A percentile compares a stretch with the other conserved stretches of the same genome.
Evolutionary conservation across 208 protist species (phyloP).

Genomic region (Jaenimonas drosophilae): DNA sequence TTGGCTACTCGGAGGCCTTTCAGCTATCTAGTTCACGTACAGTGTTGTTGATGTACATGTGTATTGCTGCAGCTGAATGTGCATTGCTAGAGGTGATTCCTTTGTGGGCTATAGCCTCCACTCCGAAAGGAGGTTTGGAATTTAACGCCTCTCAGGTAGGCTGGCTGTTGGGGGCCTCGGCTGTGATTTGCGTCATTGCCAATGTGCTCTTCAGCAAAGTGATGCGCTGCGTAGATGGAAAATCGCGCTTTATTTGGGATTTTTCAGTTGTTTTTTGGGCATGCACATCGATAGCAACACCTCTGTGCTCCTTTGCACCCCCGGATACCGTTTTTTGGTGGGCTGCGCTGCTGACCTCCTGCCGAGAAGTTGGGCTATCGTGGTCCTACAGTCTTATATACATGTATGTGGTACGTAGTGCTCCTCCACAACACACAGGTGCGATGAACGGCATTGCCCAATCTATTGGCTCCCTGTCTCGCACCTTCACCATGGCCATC

Average conservation of each 20-base stretch:
- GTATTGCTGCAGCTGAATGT: constrained; percentile 12
- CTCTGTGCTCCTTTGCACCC: too few species aligned
- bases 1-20: constrained; percentile 51
- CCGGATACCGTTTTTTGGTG: constrained; percentile 3
- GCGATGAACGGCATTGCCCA: constrained; percentile 20
- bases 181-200: constrained; percentile 12
- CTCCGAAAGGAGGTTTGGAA: constrained; percentile 13
- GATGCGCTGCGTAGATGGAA: neutral
- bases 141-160: constrained; percentile 11
- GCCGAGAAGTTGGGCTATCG: constrained; percentile 8
- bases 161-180: constrained; percentile 6
- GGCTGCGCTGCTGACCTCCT: constrained; percentile 6
- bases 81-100: constrained; percentile 17
- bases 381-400: constrained; percentile 17
- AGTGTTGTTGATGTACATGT: constrained; percentile 26
- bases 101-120: constrained; percentile 20
- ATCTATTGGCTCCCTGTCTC: constrained; percentile 12
- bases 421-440: constrained; percentile 10
- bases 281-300: neutral
- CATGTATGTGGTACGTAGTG: constrained; percentile 10
- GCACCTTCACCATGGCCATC: constrained; percentile 11
- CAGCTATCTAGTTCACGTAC: too few species aligned
- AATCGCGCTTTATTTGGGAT: neutral
- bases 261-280: neutral
- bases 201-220: constrained; percentile 12